Base-by-base conservation (phyloP, 2,329 filamentous ascomycete genomes). In the Clarireedia hainanense region DNA sequence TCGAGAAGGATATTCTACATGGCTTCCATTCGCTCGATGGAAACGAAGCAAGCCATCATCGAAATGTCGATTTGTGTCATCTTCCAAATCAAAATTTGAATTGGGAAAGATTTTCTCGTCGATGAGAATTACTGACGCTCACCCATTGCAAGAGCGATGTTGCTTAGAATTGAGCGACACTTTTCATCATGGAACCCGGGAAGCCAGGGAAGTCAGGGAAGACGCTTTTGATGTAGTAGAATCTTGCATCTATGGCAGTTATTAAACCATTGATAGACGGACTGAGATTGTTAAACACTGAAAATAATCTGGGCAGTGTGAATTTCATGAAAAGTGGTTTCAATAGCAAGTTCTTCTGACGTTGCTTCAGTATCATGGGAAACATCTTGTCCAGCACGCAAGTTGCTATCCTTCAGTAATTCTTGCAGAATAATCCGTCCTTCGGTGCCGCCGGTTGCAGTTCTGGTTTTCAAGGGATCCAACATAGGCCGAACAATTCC, bases 91-190 rank as follows among this genome's bases (percentile, higher is more conserved):
- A 1, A 65, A 69, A 6, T 67, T 67, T 2, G 40, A 61, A 30
- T 74, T 64, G 0, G 72, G 71, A 12, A 76, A 45, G 2, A 75
- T 69, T 23, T 72, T 66, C 15, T 77, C 74, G 55, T 74, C 70
- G 47, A 76, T 71, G n/a, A 77, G 57, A 23, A 77, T 67, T 3
- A 34, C 24, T 6, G 40, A 52, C 23, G 15, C 17, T 24, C 24
- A 17, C 24, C 40, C 26, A 52, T 43, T 24, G 40, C 50, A 2
- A n/a, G 14, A 3, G 20, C 39, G 6, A 52, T 39, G 24, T 46
- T 52, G 20, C 26, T 17, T 10, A 59, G 17, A 43, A 57, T 59
- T 15, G 37, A 5, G 10, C 47, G 23, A 4, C 20, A 24, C 26
- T 69, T 61, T 4, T 68, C 61, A 45, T 74, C 69, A 1, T 66